A percentile compares a stretch with the other conserved stretches of the same genome.
phyloP scores from a whole-genome alignment of 371 early-diverging fungal genomes.

The Syncephalastrum sp. region DNA sequence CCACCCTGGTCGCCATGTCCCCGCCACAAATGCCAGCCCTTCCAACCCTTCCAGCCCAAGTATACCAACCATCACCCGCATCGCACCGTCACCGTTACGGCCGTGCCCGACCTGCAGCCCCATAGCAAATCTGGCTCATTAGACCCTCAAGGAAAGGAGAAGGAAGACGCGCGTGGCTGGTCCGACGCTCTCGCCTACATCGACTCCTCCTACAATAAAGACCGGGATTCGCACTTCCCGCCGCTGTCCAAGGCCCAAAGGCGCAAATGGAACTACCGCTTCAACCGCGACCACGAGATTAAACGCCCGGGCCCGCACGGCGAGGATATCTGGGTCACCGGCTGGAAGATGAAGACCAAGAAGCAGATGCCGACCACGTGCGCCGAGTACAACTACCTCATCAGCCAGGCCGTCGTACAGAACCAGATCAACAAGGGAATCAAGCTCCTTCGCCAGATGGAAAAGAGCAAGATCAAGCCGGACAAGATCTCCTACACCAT shows the following conservation, averaged over 20 bases:
- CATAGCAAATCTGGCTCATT: no score
- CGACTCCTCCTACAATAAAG: constrained; percentile 1
- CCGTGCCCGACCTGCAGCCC: no score
- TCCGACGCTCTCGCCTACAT: neutral
- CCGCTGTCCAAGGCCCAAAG: neutral
- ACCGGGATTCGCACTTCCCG: neutral
- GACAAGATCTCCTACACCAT: constrained; percentile 18
- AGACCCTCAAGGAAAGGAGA: no score
- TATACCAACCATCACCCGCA: no score
- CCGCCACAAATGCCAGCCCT: constrained; percentile 1
- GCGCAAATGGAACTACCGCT: neutral
- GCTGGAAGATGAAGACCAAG: constrained; percentile 3
- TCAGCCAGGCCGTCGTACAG: constrained; percentile 16
- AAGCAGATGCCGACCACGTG: constrained; percentile 14
- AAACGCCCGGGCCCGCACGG: neutral
- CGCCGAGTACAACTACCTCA: constrained; percentile 25
- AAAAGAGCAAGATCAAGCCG: constrained; percentile 5
- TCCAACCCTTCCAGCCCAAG: neutral
- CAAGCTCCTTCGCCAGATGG: constrained; percentile 24
- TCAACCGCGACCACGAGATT: neutral
- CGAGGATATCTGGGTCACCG: neutral
- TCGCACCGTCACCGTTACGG: no score
- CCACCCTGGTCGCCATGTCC: constrained; percentile 4
- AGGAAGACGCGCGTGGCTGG: constrained; percentile 1
- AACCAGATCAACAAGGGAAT: constrained; percentile 33